Evolutionary conservation across 2,329 filamentous ascomycete genomes (phyloP).

Genomic region (Aspergillus eucalypticola): DNA sequence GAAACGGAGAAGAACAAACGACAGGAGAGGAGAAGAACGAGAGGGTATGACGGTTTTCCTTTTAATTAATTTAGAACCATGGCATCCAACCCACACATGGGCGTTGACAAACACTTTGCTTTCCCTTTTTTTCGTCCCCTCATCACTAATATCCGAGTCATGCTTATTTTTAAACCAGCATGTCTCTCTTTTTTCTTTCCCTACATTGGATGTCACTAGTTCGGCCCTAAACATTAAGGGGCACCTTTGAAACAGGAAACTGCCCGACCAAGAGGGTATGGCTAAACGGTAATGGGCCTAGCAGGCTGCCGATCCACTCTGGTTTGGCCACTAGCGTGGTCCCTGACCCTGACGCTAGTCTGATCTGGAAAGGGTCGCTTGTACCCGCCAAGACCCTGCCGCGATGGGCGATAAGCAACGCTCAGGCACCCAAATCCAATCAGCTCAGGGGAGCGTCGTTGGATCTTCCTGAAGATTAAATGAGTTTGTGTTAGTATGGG

Average conservation of each 20-base stretch:
- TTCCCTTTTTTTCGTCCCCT: slow-evolving; percentile 1
- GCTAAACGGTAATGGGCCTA: background rate
- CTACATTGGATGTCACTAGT: slow-evolving; percentile 8
- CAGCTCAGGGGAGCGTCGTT: background rate
- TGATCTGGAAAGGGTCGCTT: background rate
- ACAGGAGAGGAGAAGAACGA: slow-evolving; percentile 4
- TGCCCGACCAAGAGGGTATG: background rate
- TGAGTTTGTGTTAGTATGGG: background rate
- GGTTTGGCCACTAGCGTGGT: background rate
- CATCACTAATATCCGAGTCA: background rate
- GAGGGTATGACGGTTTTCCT: slow-evolving; percentile 25
- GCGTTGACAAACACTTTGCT: too few relatives aligned
- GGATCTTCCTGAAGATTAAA: background rate
- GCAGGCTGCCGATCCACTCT: background rate
- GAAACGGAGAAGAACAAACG: slow-evolving; percentile 11
- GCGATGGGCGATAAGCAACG: background rate
- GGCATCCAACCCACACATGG: background rate
- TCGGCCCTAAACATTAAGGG: slow-evolving; percentile 8
- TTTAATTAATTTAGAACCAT: background rate
- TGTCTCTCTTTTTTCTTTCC: background rate
- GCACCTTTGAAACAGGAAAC: slow-evolving; percentile 7
- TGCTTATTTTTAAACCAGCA: slow-evolving; percentile 8
- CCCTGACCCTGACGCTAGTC: slow-evolving; percentile 5
- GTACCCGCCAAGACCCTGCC: background rate
- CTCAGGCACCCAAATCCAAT: background rate